phyloP scores from a whole-genome alignment of 805 yeast species.

The Cyberlindnera mycetangii region DNA sequence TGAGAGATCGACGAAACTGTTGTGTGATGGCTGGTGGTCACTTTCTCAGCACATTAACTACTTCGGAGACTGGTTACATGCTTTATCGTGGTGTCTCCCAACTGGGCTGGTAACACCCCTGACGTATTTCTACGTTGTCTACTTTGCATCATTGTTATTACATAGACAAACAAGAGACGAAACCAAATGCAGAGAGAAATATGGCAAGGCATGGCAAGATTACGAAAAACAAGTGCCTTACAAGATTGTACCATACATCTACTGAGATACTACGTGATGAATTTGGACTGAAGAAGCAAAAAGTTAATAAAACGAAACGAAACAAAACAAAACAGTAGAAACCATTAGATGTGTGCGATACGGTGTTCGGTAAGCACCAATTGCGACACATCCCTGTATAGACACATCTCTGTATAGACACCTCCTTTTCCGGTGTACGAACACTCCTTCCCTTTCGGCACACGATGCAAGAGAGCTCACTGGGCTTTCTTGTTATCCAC shows the following conservation, averaged over 20 bases:
- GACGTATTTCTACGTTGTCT: slow-evolving; percentile 83
- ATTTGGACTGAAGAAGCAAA: slow-evolving; percentile 10
- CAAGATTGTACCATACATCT: slow-evolving; percentile 85
- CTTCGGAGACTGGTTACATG: slow-evolving; percentile 92
- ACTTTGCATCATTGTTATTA: slow-evolving; percentile 75
- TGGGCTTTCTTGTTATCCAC: slow-evolving; percentile 42
- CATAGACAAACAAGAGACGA: slow-evolving; percentile 94
- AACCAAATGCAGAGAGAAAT: slow-evolving; percentile 81
- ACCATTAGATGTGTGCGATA: too few relatives aligned
- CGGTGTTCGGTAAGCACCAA: too few relatives aligned
- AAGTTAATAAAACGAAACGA: background rate
- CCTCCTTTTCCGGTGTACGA: background rate
- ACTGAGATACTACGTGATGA: too few relatives aligned
- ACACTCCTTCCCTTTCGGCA: background rate
- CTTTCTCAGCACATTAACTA: slow-evolving; percentile 90
- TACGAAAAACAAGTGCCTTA: slow-evolving; percentile 82
- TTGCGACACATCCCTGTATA: too few relatives aligned
- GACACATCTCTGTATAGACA: background rate
- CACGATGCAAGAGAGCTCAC: slow-evolving; percentile 4
- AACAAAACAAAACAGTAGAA: too few relatives aligned
- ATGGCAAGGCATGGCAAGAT: slow-evolving; percentile 82
- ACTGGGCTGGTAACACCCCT: slow-evolving; percentile 79
- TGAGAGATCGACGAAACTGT: slow-evolving; percentile 70
- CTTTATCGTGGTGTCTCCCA: slow-evolving; percentile 89
- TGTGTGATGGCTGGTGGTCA: slow-evolving; percentile 97